Base-by-base conservation (phyloP, 148 eudicot species). In the Simmondsia chinensis region DNA sequence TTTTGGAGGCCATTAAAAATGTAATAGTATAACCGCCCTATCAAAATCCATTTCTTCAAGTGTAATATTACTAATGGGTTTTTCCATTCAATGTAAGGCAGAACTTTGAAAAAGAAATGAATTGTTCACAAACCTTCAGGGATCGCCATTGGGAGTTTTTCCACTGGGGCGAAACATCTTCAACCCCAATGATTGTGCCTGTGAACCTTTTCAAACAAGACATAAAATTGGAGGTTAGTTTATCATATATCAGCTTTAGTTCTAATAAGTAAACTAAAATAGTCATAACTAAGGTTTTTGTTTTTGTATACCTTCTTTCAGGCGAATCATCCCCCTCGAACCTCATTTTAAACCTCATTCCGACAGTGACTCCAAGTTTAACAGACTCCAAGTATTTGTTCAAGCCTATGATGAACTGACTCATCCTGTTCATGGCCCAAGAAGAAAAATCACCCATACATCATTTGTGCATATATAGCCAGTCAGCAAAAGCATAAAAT, bases 281-380 rank as follows among this genome's bases (percentile, higher is more conserved):
- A n/a, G n/a, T n/a, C n/a, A n/a, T n/a, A n/a, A n/a, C n/a, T n/a
- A n/a, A n/a, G n/a, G n/a, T n/a, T n/a, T n/a, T n/a, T n/a, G n/a
- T n/a, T n/a, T n/a, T n/a, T n/a, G n/a, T n/a, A n/a, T 73, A 91
- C 99, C 94, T 79, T 67, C 84, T 71, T 63, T 77, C 99, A 4
- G 99, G 87, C 53, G 83, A 54, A 48, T 93, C 99, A 22, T 93
- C 99, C 45, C 96, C 99, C 62, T 93, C 99, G 53, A 93, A 93
- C 46, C 71, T 69, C 99, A 93, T 93, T 67, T 71, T 93, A 55
- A 93, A 86, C 60, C 94, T 75, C 87, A 77, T 71, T 31, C 99
- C 96, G 13, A 93, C 75, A 20, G 59, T 49, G 33, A 63, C 75
- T 6, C 64, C 69, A 39, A 77, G 66, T 46, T 69, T 65, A 14